phyloP scores from a whole-genome alignment of 179 eudicot species.

The Silene noctiflora region DNA sequence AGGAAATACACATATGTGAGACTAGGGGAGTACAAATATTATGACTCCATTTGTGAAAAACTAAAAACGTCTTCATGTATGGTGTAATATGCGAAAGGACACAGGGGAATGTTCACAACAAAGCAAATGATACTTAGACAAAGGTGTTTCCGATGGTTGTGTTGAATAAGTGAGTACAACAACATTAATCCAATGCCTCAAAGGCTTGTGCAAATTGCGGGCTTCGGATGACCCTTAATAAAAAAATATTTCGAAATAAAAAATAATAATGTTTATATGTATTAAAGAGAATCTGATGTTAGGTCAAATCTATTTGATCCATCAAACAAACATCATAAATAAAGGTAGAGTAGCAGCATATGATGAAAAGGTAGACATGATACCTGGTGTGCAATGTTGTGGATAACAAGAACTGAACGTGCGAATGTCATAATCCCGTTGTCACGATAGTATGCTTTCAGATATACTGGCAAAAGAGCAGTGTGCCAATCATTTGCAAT shows the following conservation, averaged over 20 bases:
- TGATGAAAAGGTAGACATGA: constrained; percentile 16
- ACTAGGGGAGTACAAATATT: neutral
- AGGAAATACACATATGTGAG: neutral
- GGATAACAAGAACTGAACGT: constrained; percentile 88
- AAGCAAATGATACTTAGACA: neutral
- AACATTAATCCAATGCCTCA: no score
- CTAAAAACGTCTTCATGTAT: neutral
- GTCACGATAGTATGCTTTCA: constrained; percentile 94
- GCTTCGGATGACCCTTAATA: no score
- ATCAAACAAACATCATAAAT: neutral
- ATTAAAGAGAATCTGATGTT: neutral
- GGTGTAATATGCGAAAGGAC: neutral
- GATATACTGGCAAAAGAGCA: constrained; percentile 88
- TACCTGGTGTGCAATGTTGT: constrained; percentile 97
- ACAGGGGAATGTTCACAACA: neutral
- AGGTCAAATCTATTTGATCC: neutral
- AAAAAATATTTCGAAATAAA: no score
- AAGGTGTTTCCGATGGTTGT: neutral
- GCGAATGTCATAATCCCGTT: constrained; percentile 76
- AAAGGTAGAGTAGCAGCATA: neutral
- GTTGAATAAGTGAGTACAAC: neutral
- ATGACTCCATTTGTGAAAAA: neutral
- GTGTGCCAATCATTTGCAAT: constrained; percentile 99
- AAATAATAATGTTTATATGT: neutral
- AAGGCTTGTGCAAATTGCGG: no score